These are phyloP conservation scores for Vinca minor DNA, from an alignment of 257 asterid species.

Conservation along the genomic window DNA sequence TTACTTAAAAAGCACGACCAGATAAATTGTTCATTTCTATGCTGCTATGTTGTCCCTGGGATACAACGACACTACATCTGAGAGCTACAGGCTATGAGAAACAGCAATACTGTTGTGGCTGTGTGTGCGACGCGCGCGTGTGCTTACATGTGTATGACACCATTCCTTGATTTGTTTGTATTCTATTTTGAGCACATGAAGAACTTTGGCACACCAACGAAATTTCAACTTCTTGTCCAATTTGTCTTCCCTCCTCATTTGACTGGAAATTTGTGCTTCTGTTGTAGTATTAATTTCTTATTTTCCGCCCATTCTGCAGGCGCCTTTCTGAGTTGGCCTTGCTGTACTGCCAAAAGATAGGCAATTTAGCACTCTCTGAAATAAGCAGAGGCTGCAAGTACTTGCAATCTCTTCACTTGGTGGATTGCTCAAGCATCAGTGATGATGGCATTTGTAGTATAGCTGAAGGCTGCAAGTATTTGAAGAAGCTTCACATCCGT, in stretches of 20 bases:
- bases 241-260: background rate
- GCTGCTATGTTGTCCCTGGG: background rate
- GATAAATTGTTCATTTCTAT: background rate
- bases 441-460: constrained; percentile 72
- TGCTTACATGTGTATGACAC: background rate
- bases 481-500: constrained; percentile 81
- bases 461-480: constrained; percentile 72
- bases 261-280: background rate
- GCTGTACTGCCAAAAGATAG: constrained; percentile 75
- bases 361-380: constrained; percentile 56
- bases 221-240: constrained; percentile 4
- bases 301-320: constrained; percentile 38
- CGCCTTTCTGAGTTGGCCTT: constrained; percentile 67
- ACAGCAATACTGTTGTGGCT: background rate
- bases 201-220: background rate
- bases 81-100: background rate
- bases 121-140: background rate
- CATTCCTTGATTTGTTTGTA: background rate
- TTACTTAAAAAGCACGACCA: background rate
- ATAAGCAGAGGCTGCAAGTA: constrained; percentile 82
- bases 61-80: background rate
- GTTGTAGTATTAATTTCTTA: constrained; percentile 10
- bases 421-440: constrained; percentile 79
- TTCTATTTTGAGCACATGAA: background rate
- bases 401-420: constrained; percentile 89